Conservation (phyloP, 1,284 basidiomycete species). For the Ceratobasidium sp. region DNA sequence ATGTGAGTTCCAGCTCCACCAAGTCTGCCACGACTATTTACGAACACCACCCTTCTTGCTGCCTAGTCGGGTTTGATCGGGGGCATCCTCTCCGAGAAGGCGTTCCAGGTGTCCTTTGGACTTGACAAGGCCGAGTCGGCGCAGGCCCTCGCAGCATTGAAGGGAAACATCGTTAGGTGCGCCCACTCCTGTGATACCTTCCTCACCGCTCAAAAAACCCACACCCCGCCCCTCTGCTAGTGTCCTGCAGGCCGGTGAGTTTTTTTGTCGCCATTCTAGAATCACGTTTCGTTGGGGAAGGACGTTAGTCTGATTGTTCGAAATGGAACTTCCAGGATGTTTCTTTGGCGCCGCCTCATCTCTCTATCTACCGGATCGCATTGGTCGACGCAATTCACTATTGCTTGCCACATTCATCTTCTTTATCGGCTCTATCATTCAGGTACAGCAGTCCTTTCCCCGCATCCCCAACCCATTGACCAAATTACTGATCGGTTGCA, state of each 20-base stretch:
- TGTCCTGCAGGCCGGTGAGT: constrained; percentile 43
- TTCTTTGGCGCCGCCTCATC: constrained; percentile 49
- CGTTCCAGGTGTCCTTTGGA: constrained; percentile 43
- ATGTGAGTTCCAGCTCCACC: constrained; percentile 7
- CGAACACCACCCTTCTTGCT: not conserved
- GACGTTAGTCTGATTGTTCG: constrained; percentile 18
- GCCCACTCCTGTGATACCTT: no score
- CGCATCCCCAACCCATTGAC: constrained; percentile 6
- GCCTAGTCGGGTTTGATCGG: constrained; percentile 42
- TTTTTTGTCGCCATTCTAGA: constrained; percentile 1
- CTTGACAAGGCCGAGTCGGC: constrained; percentile 40
- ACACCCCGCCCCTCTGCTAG: no score
- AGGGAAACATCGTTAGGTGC: constrained; percentile 49
- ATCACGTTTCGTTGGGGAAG: not conserved
- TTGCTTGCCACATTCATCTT: constrained; percentile 48
- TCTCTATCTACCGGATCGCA: constrained; percentile 47
- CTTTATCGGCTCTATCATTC: constrained; percentile 49
- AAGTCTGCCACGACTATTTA: not conserved
- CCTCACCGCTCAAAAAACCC: no score
- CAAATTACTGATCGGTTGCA: constrained; percentile 9
- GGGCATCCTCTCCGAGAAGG: constrained; percentile 41
- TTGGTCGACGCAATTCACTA: constrained; percentile 47
- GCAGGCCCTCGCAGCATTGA: constrained; percentile 45
- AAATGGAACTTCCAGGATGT: constrained; percentile 32
- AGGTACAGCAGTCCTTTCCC: constrained; percentile 43